phyloP scores from a whole-genome alignment of 1,284 basidiomycete genomes.

The Anthracocystis panici-leucophaei region DNA sequence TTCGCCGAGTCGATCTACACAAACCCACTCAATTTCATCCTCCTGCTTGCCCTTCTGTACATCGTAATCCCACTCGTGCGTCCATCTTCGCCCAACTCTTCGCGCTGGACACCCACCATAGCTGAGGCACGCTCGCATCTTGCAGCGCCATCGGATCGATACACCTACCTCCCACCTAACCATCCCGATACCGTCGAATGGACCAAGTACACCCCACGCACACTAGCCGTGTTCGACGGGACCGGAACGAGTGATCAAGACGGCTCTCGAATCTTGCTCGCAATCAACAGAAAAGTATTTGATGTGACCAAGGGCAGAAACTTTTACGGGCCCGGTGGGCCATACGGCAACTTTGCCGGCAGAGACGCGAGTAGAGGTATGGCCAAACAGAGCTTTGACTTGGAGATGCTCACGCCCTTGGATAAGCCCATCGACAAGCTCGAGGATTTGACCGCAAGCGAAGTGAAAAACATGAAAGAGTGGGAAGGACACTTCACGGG shows the following conservation, averaged over 20 bases:
- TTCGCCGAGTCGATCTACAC: conserved; percentile 45
- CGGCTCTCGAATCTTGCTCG: conserved; percentile 78
- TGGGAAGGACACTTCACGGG: conserved; percentile 63
- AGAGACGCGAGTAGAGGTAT: conserved; percentile 92
- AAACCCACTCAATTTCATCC: conserved; percentile 61
- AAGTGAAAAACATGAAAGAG: conserved; percentile 73
- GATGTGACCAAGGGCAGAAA: conserved; percentile 87
- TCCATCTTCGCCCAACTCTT: conserved; percentile 39
- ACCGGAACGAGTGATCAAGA: conserved; percentile 35
- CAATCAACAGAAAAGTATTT: conserved; percentile 88
- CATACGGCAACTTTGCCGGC: conserved; percentile 97
- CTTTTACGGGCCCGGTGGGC: conserved; percentile 93
- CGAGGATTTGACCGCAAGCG: conserved; percentile 79
- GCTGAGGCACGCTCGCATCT: conserved; percentile 42
- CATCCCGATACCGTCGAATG: conserved; percentile 61
- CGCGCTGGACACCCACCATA: conserved; percentile 44
- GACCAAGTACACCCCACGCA: conserved; percentile 64
- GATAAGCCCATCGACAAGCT: conserved; percentile 88
- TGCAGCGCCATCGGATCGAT: conserved; percentile 39
- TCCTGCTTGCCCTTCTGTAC: conserved; percentile 51
- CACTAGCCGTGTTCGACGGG: conserved; percentile 65
- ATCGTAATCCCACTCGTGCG: conserved; percentile 50
- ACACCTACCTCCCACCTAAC: conserved; percentile 57
- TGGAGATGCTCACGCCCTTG: conserved; percentile 87
- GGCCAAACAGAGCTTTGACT: conserved; percentile 95